Evolutionary conservation across 148 eudicot genomes (phyloP).

Genomic region (Amaranthus palmeri): DNA sequence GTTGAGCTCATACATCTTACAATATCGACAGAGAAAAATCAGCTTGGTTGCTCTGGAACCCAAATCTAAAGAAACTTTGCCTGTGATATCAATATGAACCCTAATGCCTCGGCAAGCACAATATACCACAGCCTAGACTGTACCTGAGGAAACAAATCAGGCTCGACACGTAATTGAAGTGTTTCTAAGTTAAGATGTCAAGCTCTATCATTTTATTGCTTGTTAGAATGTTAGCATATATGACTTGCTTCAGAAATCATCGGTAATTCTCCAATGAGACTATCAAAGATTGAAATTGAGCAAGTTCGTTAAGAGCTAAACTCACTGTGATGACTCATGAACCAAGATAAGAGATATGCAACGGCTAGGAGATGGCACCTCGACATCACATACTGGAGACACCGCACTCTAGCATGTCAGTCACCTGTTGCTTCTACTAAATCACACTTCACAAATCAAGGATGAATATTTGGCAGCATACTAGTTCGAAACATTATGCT

Average conservation of each 20-base stretch:
- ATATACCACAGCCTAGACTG: background rate
- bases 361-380: background rate
- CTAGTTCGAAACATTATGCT: slow-evolving; percentile 25
- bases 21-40: background rate
- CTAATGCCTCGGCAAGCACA: slow-evolving; percentile 2
- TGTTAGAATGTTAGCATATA: slow-evolving; percentile 6
- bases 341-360: background rate
- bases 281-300: background rate
- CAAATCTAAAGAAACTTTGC: background rate
- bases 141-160: background rate
- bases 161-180: background rate
- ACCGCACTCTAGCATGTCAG: background rate
- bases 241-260: background rate
- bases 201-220: background rate
- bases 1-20: too few relatives aligned
- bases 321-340: background rate
- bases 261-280: background rate
- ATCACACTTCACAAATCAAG: background rate
- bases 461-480: background rate
- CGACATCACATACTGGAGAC: background rate
- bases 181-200: background rate
- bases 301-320: background rate
- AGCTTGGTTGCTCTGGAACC: background rate
- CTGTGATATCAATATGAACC: background rate
- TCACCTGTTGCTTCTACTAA: background rate